Evolutionary conservation across 2,329 filamentous ascomycete genomes (phyloP).

Genomic region (Diaporthe sp.): DNA sequence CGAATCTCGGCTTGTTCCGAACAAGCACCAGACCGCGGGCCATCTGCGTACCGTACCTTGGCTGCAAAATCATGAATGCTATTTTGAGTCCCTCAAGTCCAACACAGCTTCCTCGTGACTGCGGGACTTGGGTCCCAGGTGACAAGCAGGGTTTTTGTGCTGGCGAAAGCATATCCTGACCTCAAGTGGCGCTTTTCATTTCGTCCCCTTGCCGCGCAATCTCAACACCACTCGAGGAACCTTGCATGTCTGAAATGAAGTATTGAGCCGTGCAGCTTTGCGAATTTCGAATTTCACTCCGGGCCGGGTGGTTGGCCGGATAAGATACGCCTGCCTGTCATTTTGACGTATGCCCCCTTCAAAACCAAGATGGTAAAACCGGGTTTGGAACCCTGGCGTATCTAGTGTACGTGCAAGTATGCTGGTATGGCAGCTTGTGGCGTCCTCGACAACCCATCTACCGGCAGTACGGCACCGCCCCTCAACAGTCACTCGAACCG

Average conservation of each 20-base stretch:
- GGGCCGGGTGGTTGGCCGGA: background rate
- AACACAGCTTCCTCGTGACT: background rate
- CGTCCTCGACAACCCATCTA: background rate
- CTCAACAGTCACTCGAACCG: background rate
- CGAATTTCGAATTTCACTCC: background rate
- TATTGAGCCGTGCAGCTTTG: constrained; percentile 20
- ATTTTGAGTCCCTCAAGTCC: background rate
- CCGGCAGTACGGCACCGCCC: background rate
- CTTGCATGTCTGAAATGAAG: constrained; percentile 14
- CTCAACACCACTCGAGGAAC: background rate
- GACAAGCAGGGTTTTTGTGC: background rate
- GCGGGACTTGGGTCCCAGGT: background rate
- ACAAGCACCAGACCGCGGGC: constrained; percentile 1
- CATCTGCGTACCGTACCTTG: background rate
- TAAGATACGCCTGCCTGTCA: background rate
- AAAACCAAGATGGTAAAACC: background rate
- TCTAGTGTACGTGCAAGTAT: too few species aligned
- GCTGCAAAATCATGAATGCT: background rate
- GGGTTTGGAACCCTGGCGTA: background rate
- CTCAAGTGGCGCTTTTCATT: background rate
- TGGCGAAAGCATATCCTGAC: background rate
- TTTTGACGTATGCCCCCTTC: background rate
- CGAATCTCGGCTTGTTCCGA: constrained; percentile 8
- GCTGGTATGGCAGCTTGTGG: background rate
- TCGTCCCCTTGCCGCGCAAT: constrained; percentile 12